Evolutionary conservation across 2,329 filamentous ascomycete species (phyloP).

Genomic region (Fusarium nematophilum): DNA sequence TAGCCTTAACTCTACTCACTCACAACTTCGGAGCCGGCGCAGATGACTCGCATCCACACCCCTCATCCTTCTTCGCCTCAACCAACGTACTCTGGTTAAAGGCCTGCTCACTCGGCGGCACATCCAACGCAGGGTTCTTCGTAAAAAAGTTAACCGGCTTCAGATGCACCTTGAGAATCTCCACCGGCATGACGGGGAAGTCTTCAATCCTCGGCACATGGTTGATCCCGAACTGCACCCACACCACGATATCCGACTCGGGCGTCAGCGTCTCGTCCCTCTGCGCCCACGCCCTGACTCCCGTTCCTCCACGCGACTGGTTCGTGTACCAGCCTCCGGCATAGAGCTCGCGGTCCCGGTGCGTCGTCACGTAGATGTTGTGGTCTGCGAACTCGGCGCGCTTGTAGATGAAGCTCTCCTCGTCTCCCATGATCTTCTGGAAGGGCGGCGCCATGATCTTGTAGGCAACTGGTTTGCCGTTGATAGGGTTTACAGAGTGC

Average conservation of each 20-base stretch:
- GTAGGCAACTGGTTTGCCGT: conserved; percentile 60
- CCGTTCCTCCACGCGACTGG: conserved; percentile 52
- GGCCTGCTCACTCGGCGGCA: conserved; percentile 46
- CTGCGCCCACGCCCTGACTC: conserved; percentile 52
- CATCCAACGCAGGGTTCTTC: conserved; percentile 59
- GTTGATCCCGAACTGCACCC: conserved; percentile 62
- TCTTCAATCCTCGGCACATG: conserved; percentile 62
- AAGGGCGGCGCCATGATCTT: conserved; percentile 60
- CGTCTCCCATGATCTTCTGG: conserved; percentile 60
- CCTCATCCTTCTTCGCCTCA: not conserved
- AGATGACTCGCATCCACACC: conserved; percentile 15
- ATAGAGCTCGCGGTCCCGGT: conserved; percentile 62
- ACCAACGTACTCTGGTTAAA: conserved; percentile 34
- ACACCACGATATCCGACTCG: conserved; percentile 71
- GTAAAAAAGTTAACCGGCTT: conserved; percentile 60
- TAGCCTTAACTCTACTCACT: too few relatives aligned
- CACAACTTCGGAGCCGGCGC: conserved; percentile 20
- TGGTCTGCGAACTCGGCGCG: conserved; percentile 60
- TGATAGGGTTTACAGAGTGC: conserved; percentile 31
- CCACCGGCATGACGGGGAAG: conserved; percentile 59
- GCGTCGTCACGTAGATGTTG: conserved; percentile 61
- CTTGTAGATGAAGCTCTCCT: conserved; percentile 54
- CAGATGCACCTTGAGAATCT: conserved; percentile 35
- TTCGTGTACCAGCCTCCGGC: conserved; percentile 65
- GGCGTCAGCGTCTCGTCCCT: conserved; percentile 68